A percentile compares a stretch with the other conserved stretches of the same genome.
Conservation (phyloP, 208 protist genomes). For the Acanthamoeba healyi region DNA sequence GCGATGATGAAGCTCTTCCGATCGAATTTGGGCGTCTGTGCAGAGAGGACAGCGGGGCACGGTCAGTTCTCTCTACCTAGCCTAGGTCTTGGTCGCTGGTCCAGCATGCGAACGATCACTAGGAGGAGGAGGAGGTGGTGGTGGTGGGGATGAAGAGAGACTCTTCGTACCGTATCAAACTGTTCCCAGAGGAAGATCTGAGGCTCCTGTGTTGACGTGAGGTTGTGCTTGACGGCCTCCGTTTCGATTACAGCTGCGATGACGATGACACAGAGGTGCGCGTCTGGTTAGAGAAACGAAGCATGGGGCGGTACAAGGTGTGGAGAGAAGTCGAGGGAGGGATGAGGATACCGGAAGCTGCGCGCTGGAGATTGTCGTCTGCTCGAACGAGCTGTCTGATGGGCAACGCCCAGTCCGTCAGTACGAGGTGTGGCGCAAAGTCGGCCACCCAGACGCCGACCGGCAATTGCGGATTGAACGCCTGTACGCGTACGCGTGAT, state of each 20-base stretch:
- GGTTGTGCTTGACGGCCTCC: neutral
- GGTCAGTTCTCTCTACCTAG: neutral
- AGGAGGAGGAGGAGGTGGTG: neutral
- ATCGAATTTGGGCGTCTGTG: constrained; percentile 38
- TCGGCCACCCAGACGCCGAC: constrained; percentile 52
- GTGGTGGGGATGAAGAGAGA: neutral
- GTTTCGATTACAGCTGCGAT: neutral
- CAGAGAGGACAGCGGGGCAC: neutral
- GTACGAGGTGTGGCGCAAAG: neutral
- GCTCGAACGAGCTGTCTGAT: constrained; percentile 23
- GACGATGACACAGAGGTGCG: neutral
- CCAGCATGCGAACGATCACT: too few relatives aligned
- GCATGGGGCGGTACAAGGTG: neutral
- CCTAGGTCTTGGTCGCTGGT: neutral
- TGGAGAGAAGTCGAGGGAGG: neutral
- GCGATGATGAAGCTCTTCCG: constrained; percentile 52
- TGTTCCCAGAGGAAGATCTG: constrained; percentile 26
- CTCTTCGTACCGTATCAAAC: constrained; percentile 13
- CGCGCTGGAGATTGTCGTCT: constrained; percentile 27
- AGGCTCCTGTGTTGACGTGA: neutral
- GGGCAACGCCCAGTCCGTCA: constrained; percentile 36
- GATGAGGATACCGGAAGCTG: neutral
- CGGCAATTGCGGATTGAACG: neutral
- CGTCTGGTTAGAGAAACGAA: neutral
- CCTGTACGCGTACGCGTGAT: too few relatives aligned